Percentiles rank a stretch among this genome's conserved stretches.
These are phyloP conservation scores for Heritiera littoralis DNA, from an alignment of 345 rosid species.

Conservation along the genomic window DNA sequence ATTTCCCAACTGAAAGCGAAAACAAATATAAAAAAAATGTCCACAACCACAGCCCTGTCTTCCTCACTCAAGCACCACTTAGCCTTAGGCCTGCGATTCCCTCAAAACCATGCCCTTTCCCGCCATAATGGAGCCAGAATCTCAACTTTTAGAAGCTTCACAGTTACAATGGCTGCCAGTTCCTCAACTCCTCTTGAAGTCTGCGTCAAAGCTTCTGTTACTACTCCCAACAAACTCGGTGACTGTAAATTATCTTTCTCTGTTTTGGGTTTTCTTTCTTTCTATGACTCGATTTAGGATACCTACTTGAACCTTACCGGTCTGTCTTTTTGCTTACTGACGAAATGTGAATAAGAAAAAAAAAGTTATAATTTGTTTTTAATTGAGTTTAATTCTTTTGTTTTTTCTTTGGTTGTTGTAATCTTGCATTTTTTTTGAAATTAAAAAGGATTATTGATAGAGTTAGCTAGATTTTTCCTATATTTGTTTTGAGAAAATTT, in stretches of 20 bases:
- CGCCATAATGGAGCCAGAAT: slow-evolving; percentile 22
- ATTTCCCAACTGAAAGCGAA: not conserved
- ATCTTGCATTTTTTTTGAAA: not conserved
- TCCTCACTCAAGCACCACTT: slow-evolving; percentile 43
- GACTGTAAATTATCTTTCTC: slow-evolving; percentile 63
- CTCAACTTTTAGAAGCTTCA: slow-evolving; percentile 26
- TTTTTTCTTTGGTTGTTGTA: not conserved
- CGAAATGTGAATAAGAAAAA: not conserved
- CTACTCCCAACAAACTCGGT: slow-evolving; percentile 73
- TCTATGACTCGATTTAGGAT: not conserved
- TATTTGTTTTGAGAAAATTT: not conserved
- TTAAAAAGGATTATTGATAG: not conserved
- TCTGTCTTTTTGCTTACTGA: not conserved
- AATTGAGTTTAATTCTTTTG: too few relatives aligned
- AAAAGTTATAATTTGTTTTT: not conserved
- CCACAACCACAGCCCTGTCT: slow-evolving; percentile 52
- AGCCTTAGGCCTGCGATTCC: slow-evolving; percentile 32
- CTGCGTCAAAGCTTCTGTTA: slow-evolving; percentile 85
- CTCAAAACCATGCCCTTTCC: slow-evolving; percentile 21
- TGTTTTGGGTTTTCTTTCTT: not conserved
- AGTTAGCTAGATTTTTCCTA: not conserved
- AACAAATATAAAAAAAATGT: slow-evolving; percentile 36
- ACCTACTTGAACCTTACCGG: not conserved
- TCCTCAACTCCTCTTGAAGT: slow-evolving; percentile 52
- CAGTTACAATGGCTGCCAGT: slow-evolving; percentile 48